These are phyloP conservation scores for Geosmithia morbida DNA, from an alignment of 2,329 filamentous ascomycete species.

Conservation along the genomic window DNA sequence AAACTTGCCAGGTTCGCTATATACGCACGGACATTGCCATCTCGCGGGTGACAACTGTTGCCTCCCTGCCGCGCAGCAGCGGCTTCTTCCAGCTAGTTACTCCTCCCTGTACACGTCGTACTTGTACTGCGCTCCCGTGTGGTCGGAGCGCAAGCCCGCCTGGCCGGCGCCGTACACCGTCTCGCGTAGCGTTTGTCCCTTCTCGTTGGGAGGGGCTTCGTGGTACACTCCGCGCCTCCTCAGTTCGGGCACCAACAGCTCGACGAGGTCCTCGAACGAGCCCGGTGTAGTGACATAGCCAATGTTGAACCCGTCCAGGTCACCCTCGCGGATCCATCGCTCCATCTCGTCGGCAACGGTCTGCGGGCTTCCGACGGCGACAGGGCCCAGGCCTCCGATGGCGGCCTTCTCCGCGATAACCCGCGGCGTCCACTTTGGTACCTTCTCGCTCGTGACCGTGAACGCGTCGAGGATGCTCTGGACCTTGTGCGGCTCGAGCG, in stretches of 20 bases:
- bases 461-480: constrained; percentile 32
- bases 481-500: constrained; percentile 35
- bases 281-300: constrained; percentile 3
- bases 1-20: too few relatives aligned
- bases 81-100: background rate
- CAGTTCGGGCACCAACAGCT: constrained; percentile 10
- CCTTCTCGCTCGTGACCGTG: constrained; percentile 24
- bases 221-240: constrained; percentile 10
- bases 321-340: constrained; percentile 31
- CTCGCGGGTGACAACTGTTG: too few relatives aligned
- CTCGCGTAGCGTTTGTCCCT: constrained; percentile 37
- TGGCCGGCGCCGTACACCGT: constrained; percentile 47
- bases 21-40: too few relatives aligned
- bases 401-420: constrained; percentile 17
- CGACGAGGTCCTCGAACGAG: constrained; percentile 10
- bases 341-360: constrained; percentile 17
- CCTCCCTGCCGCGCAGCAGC: too few relatives aligned
- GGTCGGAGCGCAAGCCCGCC: constrained; percentile 37
- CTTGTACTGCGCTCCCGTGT: constrained; percentile 41
- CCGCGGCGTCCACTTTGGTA: constrained; percentile 16
- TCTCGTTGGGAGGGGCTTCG: constrained; percentile 11
- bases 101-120: constrained; percentile 46
- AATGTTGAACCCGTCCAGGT: constrained; percentile 44
- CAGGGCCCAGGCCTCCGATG: constrained; percentile 15
- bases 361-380: constrained; percentile 14